Percentiles rank a stretch among this genome's conserved stretches.
phyloP scores from a whole-genome alignment of 2,329 filamentous ascomycete species.

The Dothiorella sarmentorum region DNA sequence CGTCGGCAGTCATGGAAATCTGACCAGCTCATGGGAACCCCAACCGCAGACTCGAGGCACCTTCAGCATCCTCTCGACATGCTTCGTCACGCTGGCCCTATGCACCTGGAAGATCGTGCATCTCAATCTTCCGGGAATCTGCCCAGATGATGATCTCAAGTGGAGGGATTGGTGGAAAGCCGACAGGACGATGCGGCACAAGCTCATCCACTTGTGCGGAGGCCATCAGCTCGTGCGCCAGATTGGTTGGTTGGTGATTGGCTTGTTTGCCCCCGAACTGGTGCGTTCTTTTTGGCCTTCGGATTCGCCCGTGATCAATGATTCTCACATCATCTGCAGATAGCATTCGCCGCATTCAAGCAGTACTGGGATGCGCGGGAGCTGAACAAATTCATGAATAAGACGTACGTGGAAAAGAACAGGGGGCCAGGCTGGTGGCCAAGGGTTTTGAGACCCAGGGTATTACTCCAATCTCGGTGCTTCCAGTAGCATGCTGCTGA shows the following conservation, averaged over 20 bases:
- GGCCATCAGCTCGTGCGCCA: conserved; percentile 15
- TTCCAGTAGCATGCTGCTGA: not conserved
- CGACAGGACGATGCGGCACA: not conserved
- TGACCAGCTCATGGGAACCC: conserved; percentile 16
- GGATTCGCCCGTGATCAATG: no score
- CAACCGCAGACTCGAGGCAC: conserved; percentile 21
- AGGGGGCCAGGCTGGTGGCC: not conserved
- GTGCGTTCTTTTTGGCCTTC: not conserved
- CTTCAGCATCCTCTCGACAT: conserved; percentile 19
- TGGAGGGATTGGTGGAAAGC: not conserved
- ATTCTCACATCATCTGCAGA: not conserved
- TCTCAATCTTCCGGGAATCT: conserved; percentile 19
- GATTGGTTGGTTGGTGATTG: conserved; percentile 14
- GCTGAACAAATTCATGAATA: not conserved
- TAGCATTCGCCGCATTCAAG: conserved; percentile 15
- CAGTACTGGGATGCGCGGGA: not conserved
- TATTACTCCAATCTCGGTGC: not conserved
- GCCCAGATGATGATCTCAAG: not conserved
- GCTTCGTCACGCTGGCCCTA: conserved; percentile 20
- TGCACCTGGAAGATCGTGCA: conserved; percentile 21
- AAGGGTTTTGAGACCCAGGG: not conserved
- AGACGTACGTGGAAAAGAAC: not conserved
- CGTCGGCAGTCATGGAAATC: not conserved
- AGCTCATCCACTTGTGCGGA: not conserved
- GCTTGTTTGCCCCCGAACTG: conserved; percentile 18